Conservation (phyloP, 129 eudicot species). For the Centella asiatica region DNA sequence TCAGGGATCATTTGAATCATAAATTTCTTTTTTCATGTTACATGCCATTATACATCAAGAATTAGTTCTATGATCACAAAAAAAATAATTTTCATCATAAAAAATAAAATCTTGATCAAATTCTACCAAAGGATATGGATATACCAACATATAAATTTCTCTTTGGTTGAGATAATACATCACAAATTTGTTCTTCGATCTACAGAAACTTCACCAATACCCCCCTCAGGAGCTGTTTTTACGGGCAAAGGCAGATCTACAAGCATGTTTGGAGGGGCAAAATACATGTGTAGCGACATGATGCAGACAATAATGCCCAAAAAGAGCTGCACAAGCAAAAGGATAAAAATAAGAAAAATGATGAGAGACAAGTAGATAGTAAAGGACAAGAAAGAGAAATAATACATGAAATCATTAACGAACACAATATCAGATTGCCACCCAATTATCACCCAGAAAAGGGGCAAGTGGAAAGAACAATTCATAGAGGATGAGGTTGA, state of each 20-base stretch:
- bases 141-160: constrained; percentile 27
- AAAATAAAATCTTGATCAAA: background rate
- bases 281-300: constrained; percentile 96
- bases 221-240: constrained; percentile 41
- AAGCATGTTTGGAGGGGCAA: constrained; percentile 83
- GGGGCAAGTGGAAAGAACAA: too few relatives aligned
- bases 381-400: too few relatives aligned
- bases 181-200: constrained; percentile 55
- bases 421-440: too few relatives aligned
- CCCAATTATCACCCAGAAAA: too few relatives aligned
- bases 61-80: too few relatives aligned
- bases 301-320: constrained; percentile 88
- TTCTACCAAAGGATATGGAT: background rate
- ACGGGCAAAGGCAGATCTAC: constrained; percentile 61
- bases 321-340: constrained; percentile 61
- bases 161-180: constrained; percentile 19
- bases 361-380: too few relatives aligned
- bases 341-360: too few relatives aligned
- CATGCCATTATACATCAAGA: too few relatives aligned
- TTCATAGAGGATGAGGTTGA: too few relatives aligned
- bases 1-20: too few relatives aligned
- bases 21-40: too few relatives aligned
- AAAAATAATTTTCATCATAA: background rate
- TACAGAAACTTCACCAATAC: constrained; percentile 42
- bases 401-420: too few relatives aligned